Conservation (phyloP, 164 flowering plant genomes). For the Vitis cinerea region DNA sequence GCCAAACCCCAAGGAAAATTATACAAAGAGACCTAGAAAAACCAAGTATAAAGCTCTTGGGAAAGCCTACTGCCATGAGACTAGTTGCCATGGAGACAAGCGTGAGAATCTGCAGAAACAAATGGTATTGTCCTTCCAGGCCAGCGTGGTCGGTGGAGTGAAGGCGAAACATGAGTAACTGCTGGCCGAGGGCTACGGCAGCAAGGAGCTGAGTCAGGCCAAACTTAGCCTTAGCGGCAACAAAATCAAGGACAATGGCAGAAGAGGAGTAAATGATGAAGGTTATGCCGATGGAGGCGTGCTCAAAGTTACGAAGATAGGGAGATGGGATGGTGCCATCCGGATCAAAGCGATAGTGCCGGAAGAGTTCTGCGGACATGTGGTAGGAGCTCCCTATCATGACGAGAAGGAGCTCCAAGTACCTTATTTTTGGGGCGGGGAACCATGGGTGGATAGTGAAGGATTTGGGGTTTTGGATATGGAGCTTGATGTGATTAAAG, state of each 20-base stretch:
- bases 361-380: conserved; percentile 36
- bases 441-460: conserved; percentile 33
- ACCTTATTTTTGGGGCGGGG: conserved; percentile 13
- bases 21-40: too few species aligned
- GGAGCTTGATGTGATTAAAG: conserved; percentile 35
- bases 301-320: conserved; percentile 43
- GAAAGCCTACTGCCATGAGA: too few species aligned
- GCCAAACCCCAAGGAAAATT: too few species aligned
- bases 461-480: conserved; percentile 20
- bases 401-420: conserved; percentile 40
- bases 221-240: too few species aligned
- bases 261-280: conserved; percentile 29
- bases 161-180: too few species aligned
- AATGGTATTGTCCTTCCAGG: too few species aligned
- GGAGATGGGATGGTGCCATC: conserved; percentile 37
- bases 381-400: conserved; percentile 19
- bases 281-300: conserved; percentile 28
- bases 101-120: too few species aligned
- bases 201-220: too few species aligned
- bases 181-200: too few species aligned
- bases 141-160: too few species aligned
- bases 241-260: conserved; percentile 29
- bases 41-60: too few species aligned
- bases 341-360: conserved; percentile 30
- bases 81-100: too few species aligned